Evolutionary conservation across 2,329 filamentous ascomycete genomes (phyloP).

Genomic region (Didymella arachidicola): DNA sequence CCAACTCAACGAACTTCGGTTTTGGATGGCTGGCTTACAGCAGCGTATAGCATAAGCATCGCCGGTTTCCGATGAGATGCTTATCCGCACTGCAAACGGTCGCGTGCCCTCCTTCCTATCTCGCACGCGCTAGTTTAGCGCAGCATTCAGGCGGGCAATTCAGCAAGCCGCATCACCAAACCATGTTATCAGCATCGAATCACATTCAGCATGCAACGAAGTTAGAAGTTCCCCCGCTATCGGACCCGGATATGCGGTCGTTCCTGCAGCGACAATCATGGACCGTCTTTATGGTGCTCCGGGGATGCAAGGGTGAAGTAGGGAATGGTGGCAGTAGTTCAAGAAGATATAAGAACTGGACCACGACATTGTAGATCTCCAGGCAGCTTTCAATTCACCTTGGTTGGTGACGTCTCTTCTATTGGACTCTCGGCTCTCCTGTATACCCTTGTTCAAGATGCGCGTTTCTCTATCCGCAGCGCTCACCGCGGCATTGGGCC

Average conservation of each 20-base stretch:
- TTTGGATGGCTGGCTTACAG: neutral
- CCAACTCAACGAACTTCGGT: neutral
- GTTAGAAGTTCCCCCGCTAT: slow-evolving; percentile 12
- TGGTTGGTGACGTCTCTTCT: neutral
- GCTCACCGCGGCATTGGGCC: slow-evolving; percentile 29
- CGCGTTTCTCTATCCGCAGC: slow-evolving; percentile 25
- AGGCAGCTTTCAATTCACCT: slow-evolving; percentile 1
- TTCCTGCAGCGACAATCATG: slow-evolving; percentile 18
- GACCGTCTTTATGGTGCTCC: slow-evolving; percentile 4
- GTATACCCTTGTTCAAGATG: slow-evolving; percentile 20
- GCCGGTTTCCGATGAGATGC: slow-evolving; percentile 19
- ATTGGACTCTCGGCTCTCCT: neutral
- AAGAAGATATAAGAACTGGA: slow-evolving; percentile 3
- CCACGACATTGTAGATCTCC: neutral
- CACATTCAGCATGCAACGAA: slow-evolving; percentile 6
- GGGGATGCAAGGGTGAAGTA: neutral
- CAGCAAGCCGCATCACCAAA: slow-evolving; percentile 4
- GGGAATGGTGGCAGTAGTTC: neutral
- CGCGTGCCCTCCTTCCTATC: slow-evolving; percentile 15
- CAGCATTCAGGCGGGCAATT: slow-evolving; percentile 6
- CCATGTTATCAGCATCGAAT: slow-evolving; percentile 19
- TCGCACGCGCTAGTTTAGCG: slow-evolving; percentile 5
- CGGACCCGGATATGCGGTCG: slow-evolving; percentile 1
- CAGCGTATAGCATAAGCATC: neutral
- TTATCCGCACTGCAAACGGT: slow-evolving; percentile 8